phyloP scores from a whole-genome alignment of 2,329 filamentous ascomycete genomes.

The Colletotrichum magnum region DNA sequence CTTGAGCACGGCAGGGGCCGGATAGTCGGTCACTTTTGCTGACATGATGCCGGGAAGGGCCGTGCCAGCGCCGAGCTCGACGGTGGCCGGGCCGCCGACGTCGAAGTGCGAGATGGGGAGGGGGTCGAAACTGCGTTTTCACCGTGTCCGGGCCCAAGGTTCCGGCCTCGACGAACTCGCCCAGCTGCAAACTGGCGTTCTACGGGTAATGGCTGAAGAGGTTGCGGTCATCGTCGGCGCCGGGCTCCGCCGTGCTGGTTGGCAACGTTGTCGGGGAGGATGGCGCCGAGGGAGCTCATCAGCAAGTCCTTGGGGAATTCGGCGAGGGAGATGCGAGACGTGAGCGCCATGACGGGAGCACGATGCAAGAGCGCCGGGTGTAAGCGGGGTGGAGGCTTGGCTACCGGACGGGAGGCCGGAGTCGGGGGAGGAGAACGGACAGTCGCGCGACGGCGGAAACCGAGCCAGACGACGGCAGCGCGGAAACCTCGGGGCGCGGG shows the following conservation, averaged over 20 bases:
- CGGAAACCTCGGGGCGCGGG: neutral
- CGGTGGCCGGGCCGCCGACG: slow-evolving; percentile 64
- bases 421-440: slow-evolving; percentile 11
- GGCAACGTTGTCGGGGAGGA: slow-evolving; percentile 78
- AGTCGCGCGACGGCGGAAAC: neutral
- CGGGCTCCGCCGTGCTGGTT: slow-evolving; percentile 74
- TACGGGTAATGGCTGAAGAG: slow-evolving; percentile 82
- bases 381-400: neutral
- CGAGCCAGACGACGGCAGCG: slow-evolving; percentile 10
- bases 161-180: slow-evolving; percentile 68
- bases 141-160: slow-evolving; percentile 49
- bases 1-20: slow-evolving; percentile 70
- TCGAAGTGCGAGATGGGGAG: slow-evolving; percentile 53
- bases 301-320: slow-evolving; percentile 72
- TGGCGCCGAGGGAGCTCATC: slow-evolving; percentile 69
- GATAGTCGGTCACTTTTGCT: slow-evolving; percentile 76
- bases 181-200: slow-evolving; percentile 74
- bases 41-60: slow-evolving; percentile 67
- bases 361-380: slow-evolving; percentile 23
- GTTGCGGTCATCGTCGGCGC: slow-evolving; percentile 65
- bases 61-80: slow-evolving; percentile 79
- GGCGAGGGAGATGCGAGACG: slow-evolving; percentile 58
- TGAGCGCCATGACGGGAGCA: slow-evolving; percentile 57
- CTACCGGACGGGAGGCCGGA: slow-evolving; percentile 6
- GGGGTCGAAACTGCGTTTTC: slow-evolving; percentile 25